Conservation (phyloP, 2,329 filamentous ascomycete genomes). For the Aspergillus aculeatinus region DNA sequence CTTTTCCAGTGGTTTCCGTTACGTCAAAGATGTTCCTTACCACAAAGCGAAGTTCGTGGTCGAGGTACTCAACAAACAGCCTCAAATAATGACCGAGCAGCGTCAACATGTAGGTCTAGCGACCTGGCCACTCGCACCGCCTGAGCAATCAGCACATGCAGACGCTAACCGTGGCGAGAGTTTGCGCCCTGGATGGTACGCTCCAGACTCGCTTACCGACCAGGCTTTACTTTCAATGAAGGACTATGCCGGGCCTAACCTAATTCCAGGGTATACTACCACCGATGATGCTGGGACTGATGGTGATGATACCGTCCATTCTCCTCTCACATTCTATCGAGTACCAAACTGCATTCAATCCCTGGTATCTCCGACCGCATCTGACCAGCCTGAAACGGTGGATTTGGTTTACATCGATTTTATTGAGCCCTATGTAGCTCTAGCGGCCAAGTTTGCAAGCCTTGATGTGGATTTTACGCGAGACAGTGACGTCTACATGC, state of each 20-base stretch:
- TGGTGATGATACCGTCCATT: slow-evolving; percentile 87
- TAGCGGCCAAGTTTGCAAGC: slow-evolving; percentile 66
- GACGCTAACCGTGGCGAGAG: slow-evolving; percentile 1
- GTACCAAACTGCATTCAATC: slow-evolving; percentile 84
- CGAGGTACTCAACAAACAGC: slow-evolving; percentile 57
- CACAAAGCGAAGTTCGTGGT: slow-evolving; percentile 68
- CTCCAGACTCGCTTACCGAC: slow-evolving; percentile 8
- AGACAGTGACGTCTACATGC: slow-evolving; percentile 55
- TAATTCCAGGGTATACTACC: slow-evolving; percentile 81
- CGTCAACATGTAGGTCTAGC: slow-evolving; percentile 18
- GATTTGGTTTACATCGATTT: slow-evolving; percentile 93
- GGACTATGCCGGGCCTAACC: slow-evolving; percentile 32
- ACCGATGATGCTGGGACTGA: slow-evolving; percentile 77
- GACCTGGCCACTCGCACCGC: slow-evolving; percentile 42
- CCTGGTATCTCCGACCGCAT: slow-evolving; percentile 49
- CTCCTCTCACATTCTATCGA: slow-evolving; percentile 68
- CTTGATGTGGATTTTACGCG: slow-evolving; percentile 47
- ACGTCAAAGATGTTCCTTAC: slow-evolving; percentile 79
- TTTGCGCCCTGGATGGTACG: not conserved
- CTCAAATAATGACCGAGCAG: slow-evolving; percentile 46
- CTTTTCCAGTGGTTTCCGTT: slow-evolving; percentile 76
- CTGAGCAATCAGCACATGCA: slow-evolving; percentile 42
- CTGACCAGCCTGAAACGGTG: slow-evolving; percentile 64
- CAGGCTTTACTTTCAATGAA: slow-evolving; percentile 30
- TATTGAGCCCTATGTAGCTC: slow-evolving; percentile 75